A percentile compares a stretch with the other conserved stretches of the same genome.
phyloP scores from a whole-genome alignment of 2,329 filamentous ascomycete species.

The Ceratocystis colombiana region DNA sequence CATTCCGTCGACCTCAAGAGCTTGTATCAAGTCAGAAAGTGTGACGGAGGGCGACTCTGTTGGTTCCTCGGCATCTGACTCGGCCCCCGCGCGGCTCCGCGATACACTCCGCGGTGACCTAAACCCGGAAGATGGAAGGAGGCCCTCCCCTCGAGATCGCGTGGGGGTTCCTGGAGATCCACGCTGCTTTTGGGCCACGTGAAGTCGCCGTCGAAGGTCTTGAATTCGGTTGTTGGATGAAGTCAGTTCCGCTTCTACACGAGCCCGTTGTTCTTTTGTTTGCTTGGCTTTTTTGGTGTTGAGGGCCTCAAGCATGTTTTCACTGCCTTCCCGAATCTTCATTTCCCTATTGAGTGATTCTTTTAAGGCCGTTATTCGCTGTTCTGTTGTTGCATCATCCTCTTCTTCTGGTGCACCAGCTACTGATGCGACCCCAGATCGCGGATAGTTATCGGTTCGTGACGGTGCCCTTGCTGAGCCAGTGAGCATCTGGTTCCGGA shows the following conservation, averaged over 20 bases:
- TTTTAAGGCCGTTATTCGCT: constrained; percentile 62
- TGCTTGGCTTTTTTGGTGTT: constrained; percentile 94
- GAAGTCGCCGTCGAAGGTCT: constrained; percentile 50
- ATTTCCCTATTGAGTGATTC: constrained; percentile 88
- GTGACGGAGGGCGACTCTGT: constrained; percentile 85
- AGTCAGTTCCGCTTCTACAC: constrained; percentile 79
- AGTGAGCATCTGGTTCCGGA: constrained; percentile 61
- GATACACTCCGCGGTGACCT: constrained; percentile 50
- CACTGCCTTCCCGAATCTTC: constrained; percentile 95
- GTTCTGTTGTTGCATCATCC: constrained; percentile 49
- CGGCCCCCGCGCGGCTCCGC: constrained; percentile 44
- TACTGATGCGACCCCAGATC: constrained; percentile 19
- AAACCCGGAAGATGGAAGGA: constrained; percentile 39
- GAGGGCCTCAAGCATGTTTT: constrained; percentile 92
- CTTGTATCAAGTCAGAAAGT: constrained; percentile 79
- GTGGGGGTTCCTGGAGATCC: constrained; percentile 43
- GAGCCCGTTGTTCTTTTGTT: constrained; percentile 69
- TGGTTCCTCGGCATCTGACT: constrained; percentile 56
- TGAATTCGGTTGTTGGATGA: constrained; percentile 68
- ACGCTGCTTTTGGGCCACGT: constrained; percentile 47
- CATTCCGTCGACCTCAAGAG: constrained; percentile 78
- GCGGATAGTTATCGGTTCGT: constrained; percentile 40
- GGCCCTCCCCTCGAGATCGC: constrained; percentile 41
- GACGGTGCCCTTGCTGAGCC: constrained; percentile 49
- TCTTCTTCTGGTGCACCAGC: constrained; percentile 45